Conservation (phyloP, 345 rosid species). For the Eucalyptus globulus region DNA sequence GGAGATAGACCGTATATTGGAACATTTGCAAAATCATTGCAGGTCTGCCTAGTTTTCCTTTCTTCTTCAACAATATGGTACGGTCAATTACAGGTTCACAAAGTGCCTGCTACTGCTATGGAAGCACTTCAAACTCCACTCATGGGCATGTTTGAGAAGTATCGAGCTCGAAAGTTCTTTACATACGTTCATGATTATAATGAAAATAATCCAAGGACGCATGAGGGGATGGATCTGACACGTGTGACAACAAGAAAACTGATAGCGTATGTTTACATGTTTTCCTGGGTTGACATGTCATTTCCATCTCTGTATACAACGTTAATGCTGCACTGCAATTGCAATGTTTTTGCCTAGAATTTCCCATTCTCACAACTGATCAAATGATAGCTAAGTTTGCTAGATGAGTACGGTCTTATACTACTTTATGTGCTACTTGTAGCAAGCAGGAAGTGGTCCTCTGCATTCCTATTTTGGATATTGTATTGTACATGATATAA, state of each 20-base stretch:
- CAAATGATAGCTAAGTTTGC: not conserved
- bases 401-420: not conserved
- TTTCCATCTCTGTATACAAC: not conserved
- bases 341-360: not conserved
- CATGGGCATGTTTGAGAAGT: conserved; percentile 98
- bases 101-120: conserved; percentile 94
- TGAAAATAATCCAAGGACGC: conserved; percentile 82
- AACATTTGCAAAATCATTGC: not conserved
- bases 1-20: not conserved
- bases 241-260: conserved; percentile 73
- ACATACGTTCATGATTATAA: conserved; percentile 77
- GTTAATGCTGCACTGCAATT: not conserved
- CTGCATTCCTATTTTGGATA: not conserved
- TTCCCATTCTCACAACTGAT: not conserved
- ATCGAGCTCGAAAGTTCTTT: conserved; percentile 91
- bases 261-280: conserved; percentile 54
- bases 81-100: conserved; percentile 50
- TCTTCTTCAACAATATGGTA: not conserved
- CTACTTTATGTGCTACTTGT: not conserved
- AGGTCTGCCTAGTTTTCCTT: not conserved
- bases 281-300: not conserved
- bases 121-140: conserved; percentile 95
- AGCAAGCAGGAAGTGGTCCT: not conserved
- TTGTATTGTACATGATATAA: not conserved
- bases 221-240: conserved; percentile 89